Conservation (phyloP, 805 yeast genomes). For the Metschnikowia santaceciliae region DNA sequence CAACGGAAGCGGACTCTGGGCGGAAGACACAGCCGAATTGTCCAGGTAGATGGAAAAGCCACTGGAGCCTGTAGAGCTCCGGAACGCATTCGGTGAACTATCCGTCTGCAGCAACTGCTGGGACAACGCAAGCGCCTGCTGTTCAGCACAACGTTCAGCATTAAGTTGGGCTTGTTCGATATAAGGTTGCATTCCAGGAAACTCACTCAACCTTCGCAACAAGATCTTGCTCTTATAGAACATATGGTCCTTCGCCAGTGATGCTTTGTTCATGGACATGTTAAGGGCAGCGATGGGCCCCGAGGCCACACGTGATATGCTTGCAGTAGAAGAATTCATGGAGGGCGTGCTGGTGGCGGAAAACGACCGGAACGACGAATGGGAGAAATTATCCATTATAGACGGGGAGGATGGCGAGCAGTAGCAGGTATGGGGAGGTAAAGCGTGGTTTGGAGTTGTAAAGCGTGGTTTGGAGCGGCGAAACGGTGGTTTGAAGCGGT, state of each 20-base stretch:
- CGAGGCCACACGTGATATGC: conserved; percentile 37
- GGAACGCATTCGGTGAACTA: conserved; percentile 22
- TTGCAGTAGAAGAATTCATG: conserved; percentile 27
- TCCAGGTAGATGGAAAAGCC: conserved; percentile 38
- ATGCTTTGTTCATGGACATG: conserved; percentile 59
- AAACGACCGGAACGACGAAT: conserved; percentile 36
- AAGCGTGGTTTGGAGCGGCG: no score
- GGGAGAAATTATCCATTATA: conserved; percentile 18
- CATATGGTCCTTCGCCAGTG: conserved; percentile 61
- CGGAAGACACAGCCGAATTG: conserved; percentile 20
- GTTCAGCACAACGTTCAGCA: conserved; percentile 68
- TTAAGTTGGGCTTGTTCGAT: conserved; percentile 58
- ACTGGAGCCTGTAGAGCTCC: conserved; percentile 31
- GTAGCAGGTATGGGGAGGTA: no score
- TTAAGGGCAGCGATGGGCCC: conserved; percentile 45
- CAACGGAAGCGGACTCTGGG: conserved; percentile 19
- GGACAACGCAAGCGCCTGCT: conserved; percentile 56
- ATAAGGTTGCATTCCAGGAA: conserved; percentile 68
- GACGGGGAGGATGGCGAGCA: neutral
- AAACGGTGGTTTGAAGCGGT: neutral
- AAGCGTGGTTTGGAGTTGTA: no score
- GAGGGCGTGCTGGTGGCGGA: conserved; percentile 32
- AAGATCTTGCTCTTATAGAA: conserved; percentile 62
- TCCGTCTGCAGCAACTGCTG: conserved; percentile 34
- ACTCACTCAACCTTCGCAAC: conserved; percentile 49